These are phyloP conservation scores for Albizia julibrissin DNA, from an alignment of 306 rosid genomes.

Conservation along the genomic window DNA sequence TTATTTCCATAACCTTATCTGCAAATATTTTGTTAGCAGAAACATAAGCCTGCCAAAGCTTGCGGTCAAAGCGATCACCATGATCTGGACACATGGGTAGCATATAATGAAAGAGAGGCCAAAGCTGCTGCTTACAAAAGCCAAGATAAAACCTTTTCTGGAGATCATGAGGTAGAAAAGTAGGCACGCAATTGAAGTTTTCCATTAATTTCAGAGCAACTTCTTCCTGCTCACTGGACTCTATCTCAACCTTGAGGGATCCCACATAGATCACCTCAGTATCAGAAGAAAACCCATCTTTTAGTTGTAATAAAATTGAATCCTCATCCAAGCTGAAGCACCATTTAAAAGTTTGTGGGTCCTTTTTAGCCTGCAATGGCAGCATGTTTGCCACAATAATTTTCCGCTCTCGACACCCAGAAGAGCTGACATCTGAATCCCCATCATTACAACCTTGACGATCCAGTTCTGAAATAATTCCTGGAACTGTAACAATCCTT, in stretches of 20 bases:
- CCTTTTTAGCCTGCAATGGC: conserved; percentile 76
- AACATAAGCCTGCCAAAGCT: conserved; percentile 84
- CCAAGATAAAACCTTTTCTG: conserved; percentile 70
- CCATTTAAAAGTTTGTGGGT: conserved; percentile 64
- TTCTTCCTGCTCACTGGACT: conserved; percentile 68
- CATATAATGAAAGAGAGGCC: conserved; percentile 95
- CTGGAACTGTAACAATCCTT: conserved; percentile 72
- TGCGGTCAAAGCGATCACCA: conserved; percentile 78
- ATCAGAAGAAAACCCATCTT: conserved; percentile 74
- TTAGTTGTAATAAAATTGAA: conserved; percentile 66
- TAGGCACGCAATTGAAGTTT: conserved; percentile 74
- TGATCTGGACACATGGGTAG: conserved; percentile 80
- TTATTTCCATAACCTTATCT: conserved; percentile 84
- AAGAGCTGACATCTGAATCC: conserved; percentile 68
- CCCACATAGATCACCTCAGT: conserved; percentile 80
- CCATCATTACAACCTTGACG: conserved; percentile 49
- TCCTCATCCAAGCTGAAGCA: conserved; percentile 77
- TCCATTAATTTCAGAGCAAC: conserved; percentile 74
- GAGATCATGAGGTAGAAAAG: conserved; percentile 75
- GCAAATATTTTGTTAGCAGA: conserved; percentile 86
- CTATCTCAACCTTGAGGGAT: conserved; percentile 74
- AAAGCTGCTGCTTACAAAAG: conserved; percentile 73
- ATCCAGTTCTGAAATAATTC: conserved; percentile 71
- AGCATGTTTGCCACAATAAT: conserved; percentile 83
- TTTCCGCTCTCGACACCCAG: conserved; percentile 64